Percentiles rank a stretch among this genome's conserved stretches.
phyloP scores from a whole-genome alignment of 2,329 filamentous ascomycete species.

The Plectosphaerella sp. region DNA sequence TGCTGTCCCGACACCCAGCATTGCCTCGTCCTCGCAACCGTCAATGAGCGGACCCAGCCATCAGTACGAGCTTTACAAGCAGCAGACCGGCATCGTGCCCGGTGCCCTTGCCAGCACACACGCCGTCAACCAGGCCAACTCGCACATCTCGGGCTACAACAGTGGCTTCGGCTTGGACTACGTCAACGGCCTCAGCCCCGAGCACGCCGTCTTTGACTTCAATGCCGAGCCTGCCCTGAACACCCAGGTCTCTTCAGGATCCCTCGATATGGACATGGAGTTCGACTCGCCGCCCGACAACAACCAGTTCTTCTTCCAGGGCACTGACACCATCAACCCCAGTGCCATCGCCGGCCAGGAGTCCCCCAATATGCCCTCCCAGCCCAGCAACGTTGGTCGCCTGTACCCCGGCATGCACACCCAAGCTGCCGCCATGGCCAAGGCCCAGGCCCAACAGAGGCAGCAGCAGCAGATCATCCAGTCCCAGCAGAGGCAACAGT shows the following conservation, averaged over 20 bases:
- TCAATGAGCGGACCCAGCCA: conserved; percentile 79
- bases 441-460: conserved; percentile 64
- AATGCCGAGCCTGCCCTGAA: conserved; percentile 49
- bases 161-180: conserved; percentile 45
- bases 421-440: conserved; percentile 76
- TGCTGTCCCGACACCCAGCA: conserved; percentile 49
- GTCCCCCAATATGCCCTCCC: conserved; percentile 37
- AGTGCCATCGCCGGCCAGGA: conserved; percentile 64
- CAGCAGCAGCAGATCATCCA: conserved; percentile 51
- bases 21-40: conserved; percentile 47
- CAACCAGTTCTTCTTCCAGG: conserved; percentile 61
- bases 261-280: conserved; percentile 63
- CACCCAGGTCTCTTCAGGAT: conserved; percentile 53
- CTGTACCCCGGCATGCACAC: conserved; percentile 94
- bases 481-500: conserved; percentile 36
- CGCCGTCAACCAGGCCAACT: conserved; percentile 63
- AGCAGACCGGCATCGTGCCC: conserved; percentile 88
- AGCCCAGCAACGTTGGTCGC: conserved; percentile 59
- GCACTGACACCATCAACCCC: conserved; percentile 58
- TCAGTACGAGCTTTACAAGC: conserved; percentile 91
- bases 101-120: conserved; percentile 78
- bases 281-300: conserved; percentile 42
- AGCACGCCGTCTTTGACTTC: conserved; percentile 69
- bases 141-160: conserved; percentile 50
- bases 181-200: conserved; percentile 48